Evolutionary conservation across 2,329 filamentous ascomycete genomes (phyloP), one percentile per base, ranked within the genome.

Genomic region (Triangularia setosa): DNA sequence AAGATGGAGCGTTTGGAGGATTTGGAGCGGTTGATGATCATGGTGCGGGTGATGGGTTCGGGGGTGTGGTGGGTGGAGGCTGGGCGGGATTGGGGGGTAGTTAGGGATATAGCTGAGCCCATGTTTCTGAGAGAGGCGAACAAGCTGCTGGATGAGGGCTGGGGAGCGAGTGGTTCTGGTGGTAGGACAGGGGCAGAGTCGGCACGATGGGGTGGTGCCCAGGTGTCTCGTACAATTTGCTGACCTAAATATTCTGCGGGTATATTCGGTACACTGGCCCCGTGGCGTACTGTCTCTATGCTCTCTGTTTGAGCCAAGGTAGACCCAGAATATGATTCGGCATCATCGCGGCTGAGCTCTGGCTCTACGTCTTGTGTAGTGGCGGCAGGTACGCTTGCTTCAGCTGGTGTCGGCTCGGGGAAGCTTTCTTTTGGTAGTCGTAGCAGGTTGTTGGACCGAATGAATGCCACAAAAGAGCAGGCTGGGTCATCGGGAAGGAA

Each of bases 381-480:
- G 12, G 69, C 64, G 21, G 72, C 73, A 6, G 69, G 67, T 24
- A 72, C 71, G 21, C 8, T 59, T 7, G 57, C 28, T 1, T 30
- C n/a, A 12, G 54, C 28, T 2, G 63, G 27, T 52, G 33, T 56
- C 27, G 61, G 61, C 9, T 53, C 25, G 1, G 54, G 28, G 4
- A 4, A 27, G 23, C 55, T 18, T 59, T 52, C 35, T 62, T 30
- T 55, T 9, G 54, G 60, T 12, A 58, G 30, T 2, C 23, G 70
- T 14, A 80, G 75, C 14, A 86, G 74, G 68, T 87, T 85, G 72
- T 85, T 84, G 3, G 84, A 87, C 7, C 83, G 79, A 63, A 87
- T 84, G 64, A 86, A 87, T 8, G 82, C 83, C 9, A 87, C 75
- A 63, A 87, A 87, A 0, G 83, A 82, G 55, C 83, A 84, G 0